Conservation (phyloP, 768 basidiomycete genomes). For the Solioccasus polychromus region DNA sequence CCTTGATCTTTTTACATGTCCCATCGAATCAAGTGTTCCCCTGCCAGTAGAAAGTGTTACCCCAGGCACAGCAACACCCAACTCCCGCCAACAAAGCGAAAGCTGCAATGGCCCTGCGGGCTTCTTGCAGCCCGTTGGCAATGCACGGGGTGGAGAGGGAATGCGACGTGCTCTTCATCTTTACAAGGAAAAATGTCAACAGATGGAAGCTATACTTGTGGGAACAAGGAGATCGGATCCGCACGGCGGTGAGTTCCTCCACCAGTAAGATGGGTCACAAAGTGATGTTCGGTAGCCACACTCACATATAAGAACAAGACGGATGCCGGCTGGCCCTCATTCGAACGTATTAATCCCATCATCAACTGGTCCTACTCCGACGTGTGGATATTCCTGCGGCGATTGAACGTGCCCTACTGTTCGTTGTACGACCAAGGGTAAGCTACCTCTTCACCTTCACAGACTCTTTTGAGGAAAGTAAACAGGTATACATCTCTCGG, state of each 20-base stretch:
- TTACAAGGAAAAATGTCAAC: conserved; percentile 66
- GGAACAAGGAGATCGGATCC: conserved; percentile 91
- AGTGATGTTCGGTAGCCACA: conserved; percentile 45
- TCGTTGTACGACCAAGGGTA: conserved; percentile 88
- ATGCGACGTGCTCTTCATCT: conserved; percentile 77
- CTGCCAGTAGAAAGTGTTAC: conserved; percentile 48
- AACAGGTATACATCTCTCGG: conserved; percentile 95
- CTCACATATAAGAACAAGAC: conserved; percentile 75
- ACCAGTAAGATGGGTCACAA: neutral
- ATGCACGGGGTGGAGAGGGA: conserved; percentile 56
- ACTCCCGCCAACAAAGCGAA: conserved; percentile 7
- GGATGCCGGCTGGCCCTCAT: conserved; percentile 85
- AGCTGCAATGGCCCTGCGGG: conserved; percentile 4
- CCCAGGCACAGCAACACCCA: conserved; percentile 29
- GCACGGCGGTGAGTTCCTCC: conserved; percentile 73
- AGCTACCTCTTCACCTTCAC: conserved; percentile 21
- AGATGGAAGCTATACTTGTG: conserved; percentile 79
- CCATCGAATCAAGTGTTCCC: conserved; percentile 36
- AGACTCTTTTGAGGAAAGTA: neutral
- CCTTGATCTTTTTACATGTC: conserved; percentile 62
- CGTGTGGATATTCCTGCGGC: conserved; percentile 84
- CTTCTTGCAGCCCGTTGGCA: conserved; percentile 42
- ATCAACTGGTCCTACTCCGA: conserved; percentile 92
- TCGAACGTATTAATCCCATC: conserved; percentile 91
- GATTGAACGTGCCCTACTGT: conserved; percentile 82